phyloP scores from a whole-genome alignment of 495 filamentous ascomycete genomes.

The Podospora conica region DNA sequence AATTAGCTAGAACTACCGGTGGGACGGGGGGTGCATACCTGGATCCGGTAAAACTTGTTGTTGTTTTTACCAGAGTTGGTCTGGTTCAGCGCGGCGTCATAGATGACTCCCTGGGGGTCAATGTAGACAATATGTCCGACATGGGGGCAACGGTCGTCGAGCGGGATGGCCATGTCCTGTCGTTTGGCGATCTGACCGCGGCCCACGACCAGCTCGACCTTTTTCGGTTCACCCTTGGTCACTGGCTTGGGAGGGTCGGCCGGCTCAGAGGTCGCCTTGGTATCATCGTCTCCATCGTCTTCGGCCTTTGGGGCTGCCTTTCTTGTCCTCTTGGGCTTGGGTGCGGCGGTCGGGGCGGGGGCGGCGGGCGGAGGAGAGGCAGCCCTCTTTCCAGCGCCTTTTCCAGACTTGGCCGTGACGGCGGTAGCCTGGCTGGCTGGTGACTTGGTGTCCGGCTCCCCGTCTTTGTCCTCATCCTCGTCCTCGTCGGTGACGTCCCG shows the following conservation, averaged over 20 bases:
- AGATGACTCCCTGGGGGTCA: constrained; percentile 56
- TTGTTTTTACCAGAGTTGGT: constrained; percentile 54
- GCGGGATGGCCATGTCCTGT: constrained; percentile 39
- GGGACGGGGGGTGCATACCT: constrained; percentile 30
- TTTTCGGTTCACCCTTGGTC: background rate
- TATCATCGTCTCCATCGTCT: constrained; percentile 12
- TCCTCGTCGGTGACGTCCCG: background rate
- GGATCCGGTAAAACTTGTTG: constrained; percentile 70
- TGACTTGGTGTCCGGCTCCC: background rate
- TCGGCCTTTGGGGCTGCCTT: constrained; percentile 27
- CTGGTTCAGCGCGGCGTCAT: constrained; percentile 57
- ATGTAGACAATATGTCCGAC: constrained; percentile 53
- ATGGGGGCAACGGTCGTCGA: constrained; percentile 38
- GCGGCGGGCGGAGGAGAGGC: constrained; percentile 7
- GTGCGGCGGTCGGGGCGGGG: constrained; percentile 5
- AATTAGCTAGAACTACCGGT: background rate
- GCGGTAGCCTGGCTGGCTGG: background rate
- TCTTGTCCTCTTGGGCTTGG: constrained; percentile 20
- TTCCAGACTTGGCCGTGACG: background rate
- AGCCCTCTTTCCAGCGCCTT: constrained; percentile 20
- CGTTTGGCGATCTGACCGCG: constrained; percentile 41
- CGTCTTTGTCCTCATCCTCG: background rate
- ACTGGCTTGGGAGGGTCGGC: constrained; percentile 2
- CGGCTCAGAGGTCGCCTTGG: constrained; percentile 8
- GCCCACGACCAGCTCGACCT: constrained; percentile 27